A percentile compares a stretch with the other conserved stretches of the same genome.
phyloP scores from a whole-genome alignment of 2,329 filamentous ascomycete genomes.

The Dactylellina haptotyla region DNA sequence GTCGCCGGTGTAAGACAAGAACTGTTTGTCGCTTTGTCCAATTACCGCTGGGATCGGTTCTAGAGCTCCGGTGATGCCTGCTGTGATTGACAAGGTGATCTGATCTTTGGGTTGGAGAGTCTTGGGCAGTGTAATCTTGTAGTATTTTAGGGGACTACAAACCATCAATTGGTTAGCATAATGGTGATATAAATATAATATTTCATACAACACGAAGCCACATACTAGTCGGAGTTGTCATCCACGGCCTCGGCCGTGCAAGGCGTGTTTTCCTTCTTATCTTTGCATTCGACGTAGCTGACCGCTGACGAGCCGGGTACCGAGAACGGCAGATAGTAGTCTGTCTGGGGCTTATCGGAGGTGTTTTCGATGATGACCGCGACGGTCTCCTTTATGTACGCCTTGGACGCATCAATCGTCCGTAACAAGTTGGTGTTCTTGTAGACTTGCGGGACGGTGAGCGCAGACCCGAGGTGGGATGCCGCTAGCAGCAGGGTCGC shows the following conservation, averaged over 20 bases:
- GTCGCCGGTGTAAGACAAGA: constrained; percentile 84
- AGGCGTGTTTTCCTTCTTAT: constrained; percentile 76
- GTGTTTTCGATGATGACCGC: constrained; percentile 95
- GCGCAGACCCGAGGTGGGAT: constrained; percentile 62
- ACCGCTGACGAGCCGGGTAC: constrained; percentile 77
- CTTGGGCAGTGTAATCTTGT: constrained; percentile 67
- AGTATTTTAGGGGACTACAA: constrained; percentile 59
- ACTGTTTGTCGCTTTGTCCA: constrained; percentile 86
- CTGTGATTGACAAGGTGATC: constrained; percentile 87
- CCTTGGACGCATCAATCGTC: constrained; percentile 91
- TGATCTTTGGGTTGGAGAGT: constrained; percentile 80
- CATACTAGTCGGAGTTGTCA: constrained; percentile 45
- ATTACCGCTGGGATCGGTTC: constrained; percentile 82
- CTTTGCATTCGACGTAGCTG: constrained; percentile 88
- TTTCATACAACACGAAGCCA: neutral
- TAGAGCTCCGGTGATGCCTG: constrained; percentile 81
- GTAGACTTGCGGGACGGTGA: constrained; percentile 89
- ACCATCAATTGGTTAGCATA: constrained; percentile 35
- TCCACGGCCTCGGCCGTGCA: constrained; percentile 61
- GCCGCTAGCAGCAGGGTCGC: constrained; percentile 51
- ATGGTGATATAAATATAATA: neutral
- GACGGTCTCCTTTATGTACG: constrained; percentile 86
- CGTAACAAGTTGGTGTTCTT: constrained; percentile 93
- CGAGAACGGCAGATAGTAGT: constrained; percentile 92
- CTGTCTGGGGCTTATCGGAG: constrained; percentile 78